Conservation (phyloP, 768 basidiomycete species). For the Tubosaeta sp. region DNA sequence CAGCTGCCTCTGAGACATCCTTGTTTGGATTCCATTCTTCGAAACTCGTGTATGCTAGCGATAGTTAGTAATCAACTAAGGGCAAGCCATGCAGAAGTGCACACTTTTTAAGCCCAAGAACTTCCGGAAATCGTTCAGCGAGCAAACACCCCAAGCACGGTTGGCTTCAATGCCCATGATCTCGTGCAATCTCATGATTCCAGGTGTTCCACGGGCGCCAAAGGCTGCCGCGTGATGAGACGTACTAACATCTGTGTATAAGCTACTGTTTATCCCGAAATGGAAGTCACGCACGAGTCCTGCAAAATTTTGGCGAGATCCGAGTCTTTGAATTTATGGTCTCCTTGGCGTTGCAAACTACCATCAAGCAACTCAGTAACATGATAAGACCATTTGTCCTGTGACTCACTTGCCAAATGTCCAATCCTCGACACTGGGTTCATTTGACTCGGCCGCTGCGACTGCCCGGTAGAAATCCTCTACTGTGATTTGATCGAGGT, state of each 20-base stretch:
- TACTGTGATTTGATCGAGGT: conserved; percentile 41
- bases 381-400: background rate
- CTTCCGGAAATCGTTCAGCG: conserved; percentile 80
- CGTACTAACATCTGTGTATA: conserved; percentile 41
- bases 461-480: conserved; percentile 51
- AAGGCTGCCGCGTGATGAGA: conserved; percentile 70
- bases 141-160: conserved; percentile 76
- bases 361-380: conserved; percentile 2
- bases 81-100: conserved; percentile 9
- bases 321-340: conserved; percentile 61
- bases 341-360: conserved; percentile 57
- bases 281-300: conserved; percentile 49
- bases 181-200: conserved; percentile 71
- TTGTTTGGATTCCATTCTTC: conserved; percentile 77
- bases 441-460: conserved; percentile 32
- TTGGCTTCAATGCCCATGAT: conserved; percentile 81
- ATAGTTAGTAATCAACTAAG: background rate
- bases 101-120: conserved; percentile 75
- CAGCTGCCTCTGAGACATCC: conserved; percentile 65
- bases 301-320: conserved; percentile 66
- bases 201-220: conserved; percentile 72
- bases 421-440: conserved; percentile 57
- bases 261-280: background rate
- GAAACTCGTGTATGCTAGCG: conserved; percentile 62
- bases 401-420: conserved; percentile 54